Conservation (phyloP, 2,329 filamentous ascomycete genomes). For the Sclerotiophoma versabilis region DNA sequence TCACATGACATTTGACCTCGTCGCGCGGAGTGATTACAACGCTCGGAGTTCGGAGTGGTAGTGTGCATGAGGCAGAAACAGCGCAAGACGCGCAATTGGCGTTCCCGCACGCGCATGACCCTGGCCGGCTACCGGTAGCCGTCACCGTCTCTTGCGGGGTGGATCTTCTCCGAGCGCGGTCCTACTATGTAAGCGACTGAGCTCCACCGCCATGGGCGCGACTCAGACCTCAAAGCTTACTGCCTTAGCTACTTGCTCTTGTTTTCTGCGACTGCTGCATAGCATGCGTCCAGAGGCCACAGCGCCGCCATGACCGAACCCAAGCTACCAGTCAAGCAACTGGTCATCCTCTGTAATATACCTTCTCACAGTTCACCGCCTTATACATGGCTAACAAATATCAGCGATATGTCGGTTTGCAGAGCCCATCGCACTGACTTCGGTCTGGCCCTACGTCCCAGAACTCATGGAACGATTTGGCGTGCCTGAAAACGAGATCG, state of each 20-base stretch:
- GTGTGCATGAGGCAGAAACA: not conserved
- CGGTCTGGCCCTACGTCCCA: conserved; percentile 93
- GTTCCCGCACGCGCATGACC: conserved; percentile 19
- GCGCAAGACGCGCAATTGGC: conserved; percentile 10
- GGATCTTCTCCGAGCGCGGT: conserved; percentile 4
- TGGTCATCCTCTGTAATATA: conserved; percentile 47
- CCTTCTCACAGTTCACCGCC: not conserved
- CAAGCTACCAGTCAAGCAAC: conserved; percentile 49
- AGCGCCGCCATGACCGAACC: conserved; percentile 45
- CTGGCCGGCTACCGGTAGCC: conserved; percentile 21
- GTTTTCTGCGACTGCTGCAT: conserved; percentile 3
- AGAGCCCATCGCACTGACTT: conserved; percentile 90
- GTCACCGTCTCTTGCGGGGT: conserved; percentile 25
- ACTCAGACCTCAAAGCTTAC: conserved; percentile 1
- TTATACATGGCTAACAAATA: conserved; percentile 13
- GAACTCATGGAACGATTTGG: conserved; percentile 53
- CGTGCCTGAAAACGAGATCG: conserved; percentile 50
- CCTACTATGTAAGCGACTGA: conserved; percentile 8
- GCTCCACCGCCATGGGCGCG: conserved; percentile 14
- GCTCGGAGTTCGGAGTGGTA: conserved; percentile 8
- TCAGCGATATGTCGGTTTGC: conserved; percentile 91
- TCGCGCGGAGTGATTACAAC: not conserved
- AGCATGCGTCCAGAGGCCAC: conserved; percentile 13
- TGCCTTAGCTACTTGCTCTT: not conserved
- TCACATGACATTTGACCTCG: not conserved